Conservation (phyloP, 345 rosid genomes). For the Euphorbia pulcherrima region DNA sequence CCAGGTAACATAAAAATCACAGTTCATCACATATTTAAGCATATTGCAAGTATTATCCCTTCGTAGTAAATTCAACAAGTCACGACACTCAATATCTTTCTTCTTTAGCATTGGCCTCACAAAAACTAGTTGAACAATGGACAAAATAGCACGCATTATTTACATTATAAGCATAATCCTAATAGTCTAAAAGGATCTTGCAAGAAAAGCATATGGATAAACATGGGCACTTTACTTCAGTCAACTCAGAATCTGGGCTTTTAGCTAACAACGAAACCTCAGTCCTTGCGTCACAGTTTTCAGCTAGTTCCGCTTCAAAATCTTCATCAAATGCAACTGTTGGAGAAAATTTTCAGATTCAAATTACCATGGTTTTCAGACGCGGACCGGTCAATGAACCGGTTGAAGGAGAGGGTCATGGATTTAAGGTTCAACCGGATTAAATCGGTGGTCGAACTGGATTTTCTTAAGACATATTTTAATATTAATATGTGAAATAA, state of each 20-base stretch:
- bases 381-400: no score
- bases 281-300: constrained; percentile 69
- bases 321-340: constrained; percentile 98
- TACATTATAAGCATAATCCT: not conserved
- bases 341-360: constrained; percentile 1
- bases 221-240: constrained; percentile 57
- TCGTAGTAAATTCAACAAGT: not conserved
- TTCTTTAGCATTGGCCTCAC: not conserved
- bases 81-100: not conserved
- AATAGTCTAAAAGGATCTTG: not conserved
- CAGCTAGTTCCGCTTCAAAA: constrained; percentile 88
- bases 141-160: not conserved
- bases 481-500: no score
- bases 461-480: no score
- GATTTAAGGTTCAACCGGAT: no score
- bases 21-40: not conserved
- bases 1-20: no score
- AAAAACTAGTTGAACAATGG: not conserved
- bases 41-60: not conserved
- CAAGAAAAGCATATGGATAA: constrained; percentile 12
- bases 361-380: no score
- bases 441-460: no score
- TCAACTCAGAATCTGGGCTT: constrained; percentile 68
- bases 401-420: no score
- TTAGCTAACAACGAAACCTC: constrained; percentile 71